Base-by-base conservation (phyloP, 2,329 filamentous ascomycete species). In the Colletotrichum sp. region DNA sequence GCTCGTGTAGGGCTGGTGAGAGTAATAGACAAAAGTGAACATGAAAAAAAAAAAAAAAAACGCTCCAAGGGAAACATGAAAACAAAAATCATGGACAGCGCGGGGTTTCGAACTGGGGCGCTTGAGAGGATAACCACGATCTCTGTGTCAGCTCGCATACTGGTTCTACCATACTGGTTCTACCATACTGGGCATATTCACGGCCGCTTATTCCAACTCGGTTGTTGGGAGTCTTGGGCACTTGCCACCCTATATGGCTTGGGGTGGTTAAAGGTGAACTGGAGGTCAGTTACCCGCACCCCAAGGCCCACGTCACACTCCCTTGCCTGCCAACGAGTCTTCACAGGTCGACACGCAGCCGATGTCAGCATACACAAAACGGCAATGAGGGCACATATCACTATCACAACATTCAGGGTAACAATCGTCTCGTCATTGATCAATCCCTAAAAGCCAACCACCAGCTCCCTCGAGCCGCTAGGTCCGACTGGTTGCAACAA, bases 341-440 rank as follows among this genome's bases (percentile, higher is more conserved):
- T 43, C 18, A 48, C 43, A 18, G 18, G 43, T 21, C 43, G 43
- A 48, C 16, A 28, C 52, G n/a, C 24, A 57, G 26, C 8, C 52
- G 26, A 57, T 8, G 16, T 24, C 5, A 24, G 15, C 52, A 57
- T 16, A 24, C 13, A 8, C 4, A 30, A 18, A 6, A 10, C 28
- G 2, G 10, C 24, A 60, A 21, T n/a, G n/a, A 48, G 26, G 26
- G 26, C 24, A 57, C 4, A 57, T 13, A 57, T 57, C 52, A 52
- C 15, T 26, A 30, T 18, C 36, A 38, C 13, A 7, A 28, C 12
- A 61, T 24, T 24, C 38, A 61, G 48, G 71, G 36, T 71, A 75
- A 55, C 55, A 75, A 69, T 78, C 76, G 24, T 78, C 67, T 75
- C 74, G 36, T 75, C 76, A 75, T 78, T 78, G 74, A 48, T 48